phyloP scores from a whole-genome alignment of 75 land plant species.

The Pinus albicaulis region DNA sequence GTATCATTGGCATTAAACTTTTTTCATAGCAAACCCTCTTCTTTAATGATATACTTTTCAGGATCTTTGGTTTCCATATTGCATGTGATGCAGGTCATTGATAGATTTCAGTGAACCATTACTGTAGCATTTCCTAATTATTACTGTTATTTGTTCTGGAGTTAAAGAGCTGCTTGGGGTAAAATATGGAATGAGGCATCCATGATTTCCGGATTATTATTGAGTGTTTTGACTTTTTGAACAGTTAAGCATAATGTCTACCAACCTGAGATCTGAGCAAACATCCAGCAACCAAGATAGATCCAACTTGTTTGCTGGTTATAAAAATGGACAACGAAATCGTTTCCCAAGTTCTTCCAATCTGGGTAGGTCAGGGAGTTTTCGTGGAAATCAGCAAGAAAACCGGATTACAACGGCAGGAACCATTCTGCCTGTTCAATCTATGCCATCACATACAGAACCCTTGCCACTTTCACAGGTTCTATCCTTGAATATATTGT shows the following conservation, averaged over 20 bases:
- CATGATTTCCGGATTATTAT: neutral
- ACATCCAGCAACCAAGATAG: conserved; percentile 60
- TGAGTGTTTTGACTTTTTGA: conserved; percentile 8
- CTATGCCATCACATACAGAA: conserved; percentile 22
- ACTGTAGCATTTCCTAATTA: neutral
- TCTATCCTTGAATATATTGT: conserved; percentile 40
- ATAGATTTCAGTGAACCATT: neutral
- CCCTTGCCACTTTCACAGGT: conserved; percentile 46
- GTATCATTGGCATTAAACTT: neutral
- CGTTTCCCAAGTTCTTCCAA: conserved; percentile 16
- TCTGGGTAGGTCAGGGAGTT: conserved; percentile 67
- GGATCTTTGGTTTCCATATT: neutral
- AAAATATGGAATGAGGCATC: neutral
- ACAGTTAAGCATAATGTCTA: conserved; percentile 49
- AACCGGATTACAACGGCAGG: conserved; percentile 24
- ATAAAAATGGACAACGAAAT: conserved; percentile 53
- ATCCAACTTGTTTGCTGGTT: conserved; percentile 22
- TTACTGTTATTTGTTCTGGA: neutral
- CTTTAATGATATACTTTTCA: neutral
- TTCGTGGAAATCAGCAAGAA: conserved; percentile 50
- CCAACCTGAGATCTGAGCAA: conserved; percentile 50
- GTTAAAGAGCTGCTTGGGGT: neutral
- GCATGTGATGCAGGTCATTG: neutral
- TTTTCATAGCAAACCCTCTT: neutral
- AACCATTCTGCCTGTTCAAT: neutral